These are phyloP conservation scores for Stentor roeselii DNA, from an alignment of 73 alveolate species.

Conservation along the genomic window DNA sequence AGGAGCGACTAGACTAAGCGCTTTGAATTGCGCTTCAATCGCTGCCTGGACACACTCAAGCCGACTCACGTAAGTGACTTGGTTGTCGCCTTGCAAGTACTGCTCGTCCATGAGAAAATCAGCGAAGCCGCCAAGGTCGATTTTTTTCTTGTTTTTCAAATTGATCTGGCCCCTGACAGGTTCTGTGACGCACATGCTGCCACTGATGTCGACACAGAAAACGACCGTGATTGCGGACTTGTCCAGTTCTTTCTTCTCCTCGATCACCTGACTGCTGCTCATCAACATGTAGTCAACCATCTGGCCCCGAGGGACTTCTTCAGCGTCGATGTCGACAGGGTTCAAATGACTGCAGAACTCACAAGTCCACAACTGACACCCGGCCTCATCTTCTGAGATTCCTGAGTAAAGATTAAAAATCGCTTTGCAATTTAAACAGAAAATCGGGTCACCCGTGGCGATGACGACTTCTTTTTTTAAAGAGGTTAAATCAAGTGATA, in stretches of 20 bases:
- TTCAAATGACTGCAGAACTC: slow-evolving; percentile 58
- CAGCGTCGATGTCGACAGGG: slow-evolving; percentile 42
- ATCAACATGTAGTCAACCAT: slow-evolving; percentile 49
- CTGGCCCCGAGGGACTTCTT: slow-evolving; percentile 58
- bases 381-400: slow-evolving; percentile 24
- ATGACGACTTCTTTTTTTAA: slow-evolving; percentile 49
- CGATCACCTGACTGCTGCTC: slow-evolving; percentile 41
- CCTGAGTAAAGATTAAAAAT: slow-evolving; percentile 61
- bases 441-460: slow-evolving; percentile 71
- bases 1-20: slow-evolving; percentile 63
- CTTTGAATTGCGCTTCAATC: slow-evolving; percentile 65
- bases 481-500: slow-evolving; percentile 35
- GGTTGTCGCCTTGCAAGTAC: slow-evolving; percentile 41
- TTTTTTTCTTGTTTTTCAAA: slow-evolving; percentile 57
- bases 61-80: slow-evolving; percentile 79
- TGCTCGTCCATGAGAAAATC: slow-evolving; percentile 56
- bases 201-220: slow-evolving; percentile 86
- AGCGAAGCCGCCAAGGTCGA: slow-evolving; percentile 42
- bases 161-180: slow-evolving; percentile 65
- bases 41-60: slow-evolving; percentile 91
- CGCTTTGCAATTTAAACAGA: slow-evolving; percentile 71
- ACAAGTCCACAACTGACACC: slow-evolving; percentile 50
- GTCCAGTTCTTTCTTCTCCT: slow-evolving; percentile 33
- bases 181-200: slow-evolving; percentile 85
- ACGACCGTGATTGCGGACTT: slow-evolving; percentile 39